These are phyloP conservation scores for Rhynchospora breviuscula DNA, from an alignment of 176 grass and related monocot genomes.

Conservation along the genomic window DNA sequence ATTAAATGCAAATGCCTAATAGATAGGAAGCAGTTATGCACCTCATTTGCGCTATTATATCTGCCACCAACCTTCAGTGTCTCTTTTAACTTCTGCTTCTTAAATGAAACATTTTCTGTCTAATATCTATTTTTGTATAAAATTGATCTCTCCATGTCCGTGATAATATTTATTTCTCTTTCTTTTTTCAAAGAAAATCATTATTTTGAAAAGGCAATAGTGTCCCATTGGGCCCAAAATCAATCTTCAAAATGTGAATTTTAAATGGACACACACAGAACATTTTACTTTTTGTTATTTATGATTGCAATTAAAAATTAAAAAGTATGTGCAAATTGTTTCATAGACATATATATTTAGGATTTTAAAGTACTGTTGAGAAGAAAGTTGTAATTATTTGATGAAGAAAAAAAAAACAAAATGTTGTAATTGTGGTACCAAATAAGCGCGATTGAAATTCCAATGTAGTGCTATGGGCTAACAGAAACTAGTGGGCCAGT, in stretches of 20 bases:
- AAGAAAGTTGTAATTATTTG: neutral
- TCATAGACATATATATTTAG: neutral
- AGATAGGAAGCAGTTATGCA: neutral
- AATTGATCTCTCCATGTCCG: neutral
- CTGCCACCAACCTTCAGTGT: neutral
- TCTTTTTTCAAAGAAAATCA: neutral
- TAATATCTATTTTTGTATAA: neutral
- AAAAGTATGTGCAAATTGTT: neutral
- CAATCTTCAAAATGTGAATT: neutral
- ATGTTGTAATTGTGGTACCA: neutral
- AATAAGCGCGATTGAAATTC: neutral
- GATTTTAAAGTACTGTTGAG: neutral
- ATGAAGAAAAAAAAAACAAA: too few relatives aligned
- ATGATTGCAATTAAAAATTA: too few relatives aligned
- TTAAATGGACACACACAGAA: neutral
- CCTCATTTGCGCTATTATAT: neutral
- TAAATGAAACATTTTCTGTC: neutral
- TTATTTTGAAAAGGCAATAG: neutral
- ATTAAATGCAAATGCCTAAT: neutral
- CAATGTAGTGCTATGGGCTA: constrained; percentile 47
- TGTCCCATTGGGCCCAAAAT: neutral
- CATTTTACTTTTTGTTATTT: neutral
- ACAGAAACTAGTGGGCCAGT: constrained; percentile 39
- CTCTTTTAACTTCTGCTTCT: neutral
- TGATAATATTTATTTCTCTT: neutral